A percentile compares a stretch with the other conserved stretches of the same genome.
phyloP scores from a whole-genome alignment of 495 filamentous ascomycete genomes.

The Neurospora sp. region DNA sequence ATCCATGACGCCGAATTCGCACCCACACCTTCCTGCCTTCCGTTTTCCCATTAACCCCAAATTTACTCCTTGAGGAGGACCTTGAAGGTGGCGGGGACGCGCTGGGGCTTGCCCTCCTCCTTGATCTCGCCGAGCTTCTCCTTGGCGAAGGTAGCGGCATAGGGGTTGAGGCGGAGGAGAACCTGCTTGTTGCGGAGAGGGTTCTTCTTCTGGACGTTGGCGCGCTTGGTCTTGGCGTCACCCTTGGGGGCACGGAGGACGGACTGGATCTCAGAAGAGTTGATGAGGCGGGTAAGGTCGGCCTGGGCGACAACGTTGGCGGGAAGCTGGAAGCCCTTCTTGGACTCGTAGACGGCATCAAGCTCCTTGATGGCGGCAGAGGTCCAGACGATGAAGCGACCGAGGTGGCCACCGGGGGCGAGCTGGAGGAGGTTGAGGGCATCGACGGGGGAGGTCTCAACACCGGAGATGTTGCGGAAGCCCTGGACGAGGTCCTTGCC shows the following conservation, averaged over 20 bases:
- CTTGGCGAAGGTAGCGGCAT: conserved; percentile 78
- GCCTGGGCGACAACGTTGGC: conserved; percentile 80
- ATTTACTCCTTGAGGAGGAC: conserved; percentile 25
- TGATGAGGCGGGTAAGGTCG: conserved; percentile 93
- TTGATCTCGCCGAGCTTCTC: conserved; percentile 40
- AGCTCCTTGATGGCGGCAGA: conserved; percentile 93
- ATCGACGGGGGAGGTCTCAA: conserved; percentile 92
- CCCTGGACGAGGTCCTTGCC: conserved; percentile 83
- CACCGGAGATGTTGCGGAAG: conserved; percentile 97
- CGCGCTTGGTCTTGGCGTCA: conserved; percentile 80
- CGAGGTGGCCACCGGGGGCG: conserved; percentile 95
- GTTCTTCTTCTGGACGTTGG: conserved; percentile 96
- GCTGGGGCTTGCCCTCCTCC: conserved; percentile 27
- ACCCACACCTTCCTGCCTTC: conserved; percentile 12
- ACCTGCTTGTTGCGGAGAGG: conserved; percentile 97
- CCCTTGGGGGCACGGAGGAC: conserved; percentile 85
- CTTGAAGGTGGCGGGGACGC: conserved; percentile 27
- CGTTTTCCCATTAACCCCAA: conserved; percentile 1
- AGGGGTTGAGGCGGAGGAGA: conserved; percentile 92
- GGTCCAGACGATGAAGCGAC: conserved; percentile 98
- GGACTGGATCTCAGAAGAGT: conserved; percentile 94
- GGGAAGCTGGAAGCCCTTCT: conserved; percentile 97
- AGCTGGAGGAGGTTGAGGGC: conserved; percentile 97
- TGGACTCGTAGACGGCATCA: conserved; percentile 91
- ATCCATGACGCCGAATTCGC: conserved; percentile 29